Evolutionary conservation across 2,329 filamentous ascomycete species (phyloP).

Genomic region (Fusarium sp.): DNA sequence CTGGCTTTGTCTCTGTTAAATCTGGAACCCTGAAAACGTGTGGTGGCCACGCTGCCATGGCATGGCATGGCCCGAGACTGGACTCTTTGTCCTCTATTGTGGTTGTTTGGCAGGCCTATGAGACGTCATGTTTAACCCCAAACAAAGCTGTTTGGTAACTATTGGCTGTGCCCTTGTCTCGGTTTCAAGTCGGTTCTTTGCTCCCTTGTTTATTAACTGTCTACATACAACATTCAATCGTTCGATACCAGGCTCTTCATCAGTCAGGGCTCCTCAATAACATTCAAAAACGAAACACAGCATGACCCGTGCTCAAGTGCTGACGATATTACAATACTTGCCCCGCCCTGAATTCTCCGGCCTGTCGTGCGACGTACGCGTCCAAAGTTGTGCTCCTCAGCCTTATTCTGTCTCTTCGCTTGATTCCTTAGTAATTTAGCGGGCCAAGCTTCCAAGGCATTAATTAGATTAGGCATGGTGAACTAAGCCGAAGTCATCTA

Average conservation of each 20-base stretch:
- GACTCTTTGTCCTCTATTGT: slow-evolving; percentile 20
- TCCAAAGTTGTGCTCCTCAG: slow-evolving; percentile 15
- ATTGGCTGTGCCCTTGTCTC: slow-evolving; percentile 24
- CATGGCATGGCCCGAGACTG: background rate
- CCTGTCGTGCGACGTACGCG: slow-evolving; percentile 10
- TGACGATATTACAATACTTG: slow-evolving; percentile 8
- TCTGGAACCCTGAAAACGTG: slow-evolving; percentile 12
- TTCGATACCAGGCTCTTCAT: slow-evolving; percentile 1
- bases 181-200: slow-evolving; percentile 27
- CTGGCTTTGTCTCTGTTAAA: slow-evolving; percentile 11
- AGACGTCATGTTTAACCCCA: slow-evolving; percentile 31
- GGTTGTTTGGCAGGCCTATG: slow-evolving; percentile 4
- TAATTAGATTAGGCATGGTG: background rate
- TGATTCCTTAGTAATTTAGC: background rate
- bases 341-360: slow-evolving; percentile 36
- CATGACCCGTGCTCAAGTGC: slow-evolving; percentile 1
- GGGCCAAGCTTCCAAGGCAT: background rate
- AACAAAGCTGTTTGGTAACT: slow-evolving; percentile 1
- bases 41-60: slow-evolving; percentile 1
- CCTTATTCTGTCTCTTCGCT: slow-evolving; percentile 6
- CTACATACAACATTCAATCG: slow-evolving; percentile 9
- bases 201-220: slow-evolving; percentile 7
- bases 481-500: slow-evolving; percentile 20
- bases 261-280: background rate
- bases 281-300: background rate